A percentile compares a stretch with the other conserved stretches of the same genome.
These are phyloP conservation scores for Heimioporus sp. DNA, from an alignment of 768 basidiomycete species.

Conservation along the genomic window DNA sequence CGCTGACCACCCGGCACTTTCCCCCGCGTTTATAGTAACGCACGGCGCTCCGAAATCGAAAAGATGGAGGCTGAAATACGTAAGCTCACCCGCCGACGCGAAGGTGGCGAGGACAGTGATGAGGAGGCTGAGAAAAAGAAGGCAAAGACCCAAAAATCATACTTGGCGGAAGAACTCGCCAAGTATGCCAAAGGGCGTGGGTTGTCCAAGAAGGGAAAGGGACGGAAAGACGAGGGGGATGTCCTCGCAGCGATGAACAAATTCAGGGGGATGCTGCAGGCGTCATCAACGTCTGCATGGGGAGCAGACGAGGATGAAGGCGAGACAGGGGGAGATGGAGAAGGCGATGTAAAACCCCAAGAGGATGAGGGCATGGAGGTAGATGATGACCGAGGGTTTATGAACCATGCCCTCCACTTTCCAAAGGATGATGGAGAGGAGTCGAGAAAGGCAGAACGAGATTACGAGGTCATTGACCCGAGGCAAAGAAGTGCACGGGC, in stretches of 20 bases:
- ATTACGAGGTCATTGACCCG: conserved; percentile 90
- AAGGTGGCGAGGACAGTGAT: conserved; percentile 59
- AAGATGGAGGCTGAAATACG: conserved; percentile 89
- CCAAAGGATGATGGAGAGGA: conserved; percentile 80
- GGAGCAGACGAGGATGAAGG: conserved; percentile 24
- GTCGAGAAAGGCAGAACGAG: conserved; percentile 70
- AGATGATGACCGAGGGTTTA: conserved; percentile 73
- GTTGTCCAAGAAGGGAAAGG: conserved; percentile 53
- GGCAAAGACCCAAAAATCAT: conserved; percentile 60
- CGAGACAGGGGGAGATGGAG: conserved; percentile 11
- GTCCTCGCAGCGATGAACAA: conserved; percentile 65
- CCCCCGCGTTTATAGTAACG: conserved; percentile 38
- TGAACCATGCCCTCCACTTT: conserved; percentile 70
- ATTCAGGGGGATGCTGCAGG: conserved; percentile 69
- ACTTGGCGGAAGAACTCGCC: conserved; percentile 76
- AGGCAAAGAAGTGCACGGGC: conserved; percentile 69
- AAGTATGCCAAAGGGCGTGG: conserved; percentile 73
- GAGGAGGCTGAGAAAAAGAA: conserved; percentile 56
- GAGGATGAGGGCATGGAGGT: conserved; percentile 65
- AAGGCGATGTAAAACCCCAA: conserved; percentile 14
- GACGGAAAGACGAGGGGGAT: conserved; percentile 68
- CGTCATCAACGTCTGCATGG: conserved; percentile 31
- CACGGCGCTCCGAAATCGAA: conserved; percentile 74
- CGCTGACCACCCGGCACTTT: conserved; percentile 1
- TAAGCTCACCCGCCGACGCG: conserved; percentile 62